Conservation (phyloP, 1,284 basidiomycete species). For the Melanopsichium pennsylvanicum region DNA sequence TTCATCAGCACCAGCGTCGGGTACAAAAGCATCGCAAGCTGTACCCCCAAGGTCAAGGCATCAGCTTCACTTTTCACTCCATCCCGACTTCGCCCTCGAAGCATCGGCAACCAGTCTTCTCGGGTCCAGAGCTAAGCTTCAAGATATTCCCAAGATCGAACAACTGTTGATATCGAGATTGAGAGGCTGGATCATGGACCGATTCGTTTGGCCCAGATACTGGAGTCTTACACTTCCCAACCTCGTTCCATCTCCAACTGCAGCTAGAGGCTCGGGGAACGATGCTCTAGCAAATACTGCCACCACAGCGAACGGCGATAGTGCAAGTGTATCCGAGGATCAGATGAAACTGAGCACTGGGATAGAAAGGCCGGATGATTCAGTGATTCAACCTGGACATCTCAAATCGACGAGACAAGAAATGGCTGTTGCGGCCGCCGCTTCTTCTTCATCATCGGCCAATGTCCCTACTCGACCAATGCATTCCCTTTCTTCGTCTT, state of each 20-base stretch:
- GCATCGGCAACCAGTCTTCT: conserved; percentile 70
- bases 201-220: conserved; percentile 69
- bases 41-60: conserved; percentile 48
- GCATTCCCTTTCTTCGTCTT: conserved; percentile 16
- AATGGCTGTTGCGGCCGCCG: conserved; percentile 13
- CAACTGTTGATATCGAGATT: conserved; percentile 70
- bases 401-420: conserved; percentile 38
- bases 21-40: conserved; percentile 50
- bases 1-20: conserved; percentile 57
- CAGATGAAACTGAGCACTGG: conserved; percentile 40
- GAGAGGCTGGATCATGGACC: conserved; percentile 69
- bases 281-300: neutral
- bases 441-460: conserved; percentile 1
- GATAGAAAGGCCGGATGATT: conserved; percentile 27
- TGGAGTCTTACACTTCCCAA: conserved; percentile 68
- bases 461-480: conserved; percentile 3
- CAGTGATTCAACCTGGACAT: conserved; percentile 38
- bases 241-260: conserved; percentile 34
- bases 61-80: conserved; percentile 69
- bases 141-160: conserved; percentile 73
- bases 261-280: conserved; percentile 1
- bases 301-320: neutral
- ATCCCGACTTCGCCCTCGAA: conserved; percentile 71
- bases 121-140: conserved; percentile 71
- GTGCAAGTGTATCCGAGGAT: conserved; percentile 3